These are phyloP conservation scores for Chloranthus sessilifolius DNA, from an alignment of 164 flowering plant species.

Conservation along the genomic window DNA sequence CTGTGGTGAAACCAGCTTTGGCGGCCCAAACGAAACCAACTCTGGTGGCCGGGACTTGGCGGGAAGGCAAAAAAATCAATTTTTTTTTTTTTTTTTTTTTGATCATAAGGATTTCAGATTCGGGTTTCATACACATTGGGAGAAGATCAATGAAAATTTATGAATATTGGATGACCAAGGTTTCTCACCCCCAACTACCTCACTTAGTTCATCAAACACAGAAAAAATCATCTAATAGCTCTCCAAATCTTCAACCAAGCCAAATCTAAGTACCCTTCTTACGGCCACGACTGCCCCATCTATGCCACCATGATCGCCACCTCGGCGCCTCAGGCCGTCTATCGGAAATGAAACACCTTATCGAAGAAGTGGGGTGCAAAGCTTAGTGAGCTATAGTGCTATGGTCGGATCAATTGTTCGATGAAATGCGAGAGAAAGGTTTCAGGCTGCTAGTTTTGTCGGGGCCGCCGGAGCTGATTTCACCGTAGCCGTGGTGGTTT, in stretches of 20 bases:
- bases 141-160: no score
- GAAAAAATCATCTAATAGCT: constrained; percentile 65
- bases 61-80: no score
- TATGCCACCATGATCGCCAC: constrained; percentile 64
- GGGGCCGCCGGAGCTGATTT: no score
- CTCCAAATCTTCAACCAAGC: constrained; percentile 60
- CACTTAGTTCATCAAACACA: constrained; percentile 42
- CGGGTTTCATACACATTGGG: no score
- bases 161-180: constrained; percentile 64
- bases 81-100: no score
- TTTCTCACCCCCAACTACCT: constrained; percentile 54
- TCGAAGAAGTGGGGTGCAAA: constrained; percentile 51
- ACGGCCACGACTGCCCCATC: constrained; percentile 68
- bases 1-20: no score
- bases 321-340: constrained; percentile 37
- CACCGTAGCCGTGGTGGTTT: no score
- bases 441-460: constrained; percentile 32
- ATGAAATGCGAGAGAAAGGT: constrained; percentile 46
- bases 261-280: constrained; percentile 47
- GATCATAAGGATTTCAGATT: no score
- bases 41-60: no score
- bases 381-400: constrained; percentile 43
- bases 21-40: no score
- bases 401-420: constrained; percentile 48
- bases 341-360: constrained; percentile 51